Evolutionary conservation across 2,329 filamentous ascomycete genomes (phyloP).

Genomic region (Cladosporium sp.): DNA sequence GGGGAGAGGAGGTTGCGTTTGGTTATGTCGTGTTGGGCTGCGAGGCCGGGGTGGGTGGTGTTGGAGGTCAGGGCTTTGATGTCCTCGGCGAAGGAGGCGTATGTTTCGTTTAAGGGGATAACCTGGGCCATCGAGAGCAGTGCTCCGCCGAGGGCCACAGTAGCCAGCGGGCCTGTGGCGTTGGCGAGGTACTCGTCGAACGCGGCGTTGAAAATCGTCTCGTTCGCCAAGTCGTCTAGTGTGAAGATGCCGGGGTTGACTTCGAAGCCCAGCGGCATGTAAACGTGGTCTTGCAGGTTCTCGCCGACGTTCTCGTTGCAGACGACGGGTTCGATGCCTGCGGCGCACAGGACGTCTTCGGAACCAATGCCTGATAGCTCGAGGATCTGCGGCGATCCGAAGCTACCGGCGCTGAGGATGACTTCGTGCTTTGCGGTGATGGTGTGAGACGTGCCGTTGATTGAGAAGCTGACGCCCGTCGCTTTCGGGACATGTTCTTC

Average conservation of each 20-base stretch:
- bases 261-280: neutral
- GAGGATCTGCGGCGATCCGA: slow-evolving; percentile 43
- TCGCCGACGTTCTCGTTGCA: slow-evolving; percentile 55
- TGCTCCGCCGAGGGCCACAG: slow-evolving; percentile 6
- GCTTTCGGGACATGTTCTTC: neutral
- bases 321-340: slow-evolving; percentile 51
- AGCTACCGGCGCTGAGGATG: slow-evolving; percentile 35
- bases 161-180: slow-evolving; percentile 15
- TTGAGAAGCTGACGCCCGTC: slow-evolving; percentile 11
- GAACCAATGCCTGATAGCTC: slow-evolving; percentile 54
- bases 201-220: slow-evolving; percentile 3
- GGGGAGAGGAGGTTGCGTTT: slow-evolving; percentile 14
- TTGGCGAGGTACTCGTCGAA: slow-evolving; percentile 14
- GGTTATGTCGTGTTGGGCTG: neutral
- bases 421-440: slow-evolving; percentile 30
- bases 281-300: slow-evolving; percentile 53
- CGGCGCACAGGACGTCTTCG: slow-evolving; percentile 46
- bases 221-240: slow-evolving; percentile 12
- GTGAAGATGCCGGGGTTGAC: neutral
- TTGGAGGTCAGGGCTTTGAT: slow-evolving; percentile 2
- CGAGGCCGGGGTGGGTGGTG: neutral
- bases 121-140: slow-evolving; percentile 4
- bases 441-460: neutral
- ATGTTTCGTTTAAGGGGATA: slow-evolving; percentile 1
- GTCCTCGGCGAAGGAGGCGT: slow-evolving; percentile 2